Evolutionary conservation across 225 moss, liverwort and hornwort species (phyloP).

Genomic region (Sphagnum tenellum): DNA sequence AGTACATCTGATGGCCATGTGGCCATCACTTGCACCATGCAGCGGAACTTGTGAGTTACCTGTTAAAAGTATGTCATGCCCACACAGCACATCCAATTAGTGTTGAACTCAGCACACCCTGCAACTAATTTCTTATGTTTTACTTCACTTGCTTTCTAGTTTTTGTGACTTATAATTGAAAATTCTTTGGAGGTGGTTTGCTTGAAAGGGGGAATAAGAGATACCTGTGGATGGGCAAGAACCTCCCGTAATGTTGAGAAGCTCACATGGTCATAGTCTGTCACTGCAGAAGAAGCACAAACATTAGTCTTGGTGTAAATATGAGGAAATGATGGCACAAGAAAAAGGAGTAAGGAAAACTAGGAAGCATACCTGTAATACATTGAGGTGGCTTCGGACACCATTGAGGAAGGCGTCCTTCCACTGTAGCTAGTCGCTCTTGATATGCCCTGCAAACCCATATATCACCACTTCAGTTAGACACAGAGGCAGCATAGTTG

Average conservation of each 20-base stretch:
- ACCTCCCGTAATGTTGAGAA: conserved; percentile 80
- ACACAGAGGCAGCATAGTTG: too few species aligned
- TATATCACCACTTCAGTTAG: too few species aligned
- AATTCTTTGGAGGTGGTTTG: neutral
- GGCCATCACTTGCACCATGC: conserved; percentile 73
- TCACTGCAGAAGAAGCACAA: conserved; percentile 43
- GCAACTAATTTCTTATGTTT: too few species aligned
- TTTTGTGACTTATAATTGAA: neutral
- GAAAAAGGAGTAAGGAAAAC: neutral
- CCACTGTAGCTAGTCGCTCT: conserved; percentile 49
- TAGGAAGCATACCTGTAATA: conserved; percentile 54
- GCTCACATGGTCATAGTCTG: conserved; percentile 67
- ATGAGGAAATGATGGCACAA: neutral
- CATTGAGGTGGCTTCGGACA: conserved; percentile 65
- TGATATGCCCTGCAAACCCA: conserved; percentile 44
- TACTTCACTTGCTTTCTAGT: neutral
- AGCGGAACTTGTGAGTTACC: conserved; percentile 84
- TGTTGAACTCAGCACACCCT: too few species aligned
- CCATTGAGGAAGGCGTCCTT: conserved; percentile 70
- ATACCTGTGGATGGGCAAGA: conserved; percentile 56
- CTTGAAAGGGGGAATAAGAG: neutral
- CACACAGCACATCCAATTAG: neutral
- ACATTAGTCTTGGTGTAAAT: neutral
- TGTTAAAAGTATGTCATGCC: conserved; percentile 7
- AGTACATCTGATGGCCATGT: conserved; percentile 64